Percentiles rank a stretch among this genome's conserved stretches.
These are phyloP conservation scores for Epichloe festucae DNA, from an alignment of 2,329 filamentous ascomycete species.

Conservation along the genomic window DNA sequence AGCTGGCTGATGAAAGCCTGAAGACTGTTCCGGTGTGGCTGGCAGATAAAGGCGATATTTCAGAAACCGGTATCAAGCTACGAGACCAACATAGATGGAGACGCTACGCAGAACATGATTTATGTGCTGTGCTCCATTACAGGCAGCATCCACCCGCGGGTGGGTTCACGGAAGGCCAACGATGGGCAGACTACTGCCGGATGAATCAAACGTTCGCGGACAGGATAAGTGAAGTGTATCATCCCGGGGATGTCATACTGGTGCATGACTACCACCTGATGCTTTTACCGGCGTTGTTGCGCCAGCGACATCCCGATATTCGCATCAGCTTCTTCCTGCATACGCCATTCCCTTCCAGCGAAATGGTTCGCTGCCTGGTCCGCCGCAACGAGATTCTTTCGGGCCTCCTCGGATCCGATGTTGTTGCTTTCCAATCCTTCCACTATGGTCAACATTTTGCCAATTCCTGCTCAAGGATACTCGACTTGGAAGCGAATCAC, in stretches of 20 bases:
- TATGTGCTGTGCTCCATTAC: constrained; percentile 91
- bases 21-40: constrained; percentile 83
- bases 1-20: constrained; percentile 59
- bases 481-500: constrained; percentile 72
- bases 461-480: constrained; percentile 78
- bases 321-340: constrained; percentile 92
- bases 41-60: constrained; percentile 57
- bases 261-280: constrained; percentile 92
- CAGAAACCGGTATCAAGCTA: constrained; percentile 37
- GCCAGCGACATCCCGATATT: constrained; percentile 72
- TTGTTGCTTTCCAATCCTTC: constrained; percentile 88
- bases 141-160: constrained; percentile 84
- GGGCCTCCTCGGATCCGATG: constrained; percentile 76
- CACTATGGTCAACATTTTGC: constrained; percentile 90
- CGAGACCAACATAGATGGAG: constrained; percentile 79
- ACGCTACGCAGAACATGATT: constrained; percentile 75
- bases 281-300: constrained; percentile 73
- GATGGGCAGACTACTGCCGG: constrained; percentile 87
- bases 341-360: constrained; percentile 86
- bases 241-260: constrained; percentile 79
- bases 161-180: constrained; percentile 61
- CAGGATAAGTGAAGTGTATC: constrained; percentile 74
- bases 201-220: constrained; percentile 89
- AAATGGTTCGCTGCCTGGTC: constrained; percentile 79
- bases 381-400: constrained; percentile 80